These are phyloP conservation scores for sorghum (Sorghum bicolor) DNA, from an alignment of 176 grass and related monocot species.

Conservation along the genomic window Sorghum_bicolor_NCBIv3 NC_012879.2:778501-779000, in stretches of 20 bases:
- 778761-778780: constrained; percentile 93
- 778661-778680: not conserved
- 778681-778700: not conserved
- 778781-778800: constrained; percentile 96
- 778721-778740: not conserved
- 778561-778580: not conserved
- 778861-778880: constrained; percentile 80
- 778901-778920: constrained; percentile 68
- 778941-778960: constrained; percentile 17
- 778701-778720: constrained; percentile 2
- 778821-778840: constrained; percentile 94
- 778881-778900: constrained; percentile 73
- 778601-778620: not conserved
- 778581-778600: not conserved
- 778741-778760: constrained; percentile 52
- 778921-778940: constrained; percentile 59
- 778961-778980: not conserved
- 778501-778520: not conserved
- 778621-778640: not conserved
- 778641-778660: not conserved
- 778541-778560: not conserved
- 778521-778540: not conserved
- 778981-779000: not conserved
- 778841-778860: constrained; percentile 85
- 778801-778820: constrained; percentile 91